Conservation (phyloP, 208 protist species). For the Trypanosoma conorhini region DNA sequence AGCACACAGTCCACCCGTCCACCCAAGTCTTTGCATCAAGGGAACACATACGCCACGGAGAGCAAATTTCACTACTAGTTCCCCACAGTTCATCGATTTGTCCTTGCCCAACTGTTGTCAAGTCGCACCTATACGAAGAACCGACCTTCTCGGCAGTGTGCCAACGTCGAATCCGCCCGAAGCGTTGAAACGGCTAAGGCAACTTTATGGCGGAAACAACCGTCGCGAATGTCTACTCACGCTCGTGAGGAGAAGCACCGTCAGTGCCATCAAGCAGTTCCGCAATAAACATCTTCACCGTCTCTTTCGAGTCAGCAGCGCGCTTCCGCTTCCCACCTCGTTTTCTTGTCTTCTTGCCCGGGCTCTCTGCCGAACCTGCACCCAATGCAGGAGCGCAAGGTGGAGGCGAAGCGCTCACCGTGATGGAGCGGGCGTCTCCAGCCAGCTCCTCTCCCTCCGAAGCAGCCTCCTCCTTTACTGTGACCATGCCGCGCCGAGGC, state of each 20-base stretch:
- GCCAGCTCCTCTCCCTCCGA: not conserved
- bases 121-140: not conserved
- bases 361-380: not conserved
- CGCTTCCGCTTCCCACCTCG: slow-evolving; percentile 11
- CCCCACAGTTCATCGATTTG: not conserved
- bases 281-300: slow-evolving; percentile 21
- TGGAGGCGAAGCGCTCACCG: slow-evolving; percentile 1
- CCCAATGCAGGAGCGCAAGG: not conserved
- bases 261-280: slow-evolving; percentile 12
- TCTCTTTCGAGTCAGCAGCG: slow-evolving; percentile 12
- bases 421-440: not conserved
- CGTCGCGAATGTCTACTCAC: not conserved
- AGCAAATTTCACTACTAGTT: not conserved
- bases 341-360: not conserved
- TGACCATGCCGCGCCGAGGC: not conserved
- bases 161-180: too few relatives aligned
- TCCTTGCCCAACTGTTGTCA: not conserved
- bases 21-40: not conserved
- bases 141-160: not conserved
- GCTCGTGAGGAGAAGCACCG: not conserved
- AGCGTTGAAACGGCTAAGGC: not conserved
- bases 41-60: not conserved
- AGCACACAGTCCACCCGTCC: not conserved
- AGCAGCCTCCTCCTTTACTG: not conserved
- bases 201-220: not conserved